These are phyloP conservation scores for Lactifluus piperatus DNA, from an alignment of 768 basidiomycete species.

Conservation along the genomic window DNA sequence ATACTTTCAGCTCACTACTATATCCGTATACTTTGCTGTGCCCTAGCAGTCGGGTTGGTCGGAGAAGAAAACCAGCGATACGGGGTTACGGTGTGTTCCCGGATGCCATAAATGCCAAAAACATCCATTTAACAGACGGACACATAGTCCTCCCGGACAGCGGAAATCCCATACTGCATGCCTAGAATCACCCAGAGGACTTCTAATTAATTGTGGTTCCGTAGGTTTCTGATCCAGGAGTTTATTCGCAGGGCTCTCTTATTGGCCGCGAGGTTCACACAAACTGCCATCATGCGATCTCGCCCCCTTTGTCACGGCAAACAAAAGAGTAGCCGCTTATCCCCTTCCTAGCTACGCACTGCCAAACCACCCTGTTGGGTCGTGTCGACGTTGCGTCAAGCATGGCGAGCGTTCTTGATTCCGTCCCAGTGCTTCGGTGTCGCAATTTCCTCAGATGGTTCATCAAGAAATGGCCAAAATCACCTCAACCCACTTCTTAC, in stretches of 20 bases:
- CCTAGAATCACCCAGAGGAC: not conserved
- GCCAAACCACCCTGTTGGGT: not conserved
- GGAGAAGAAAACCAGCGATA: not conserved
- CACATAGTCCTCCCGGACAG: not conserved
- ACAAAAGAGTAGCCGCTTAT: not conserved
- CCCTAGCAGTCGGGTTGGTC: not conserved
- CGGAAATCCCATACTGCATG: not conserved
- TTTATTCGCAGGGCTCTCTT: not conserved
- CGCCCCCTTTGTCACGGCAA: not conserved
- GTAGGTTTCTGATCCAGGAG: not conserved
- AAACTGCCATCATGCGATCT: not conserved
- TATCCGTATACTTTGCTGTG: not conserved
- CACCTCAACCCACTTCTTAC: not conserved
- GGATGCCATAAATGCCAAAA: not conserved
- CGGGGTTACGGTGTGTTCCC: not conserved
- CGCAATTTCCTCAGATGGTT: not conserved
- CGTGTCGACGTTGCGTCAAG: not conserved
- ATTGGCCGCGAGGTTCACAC: not conserved
- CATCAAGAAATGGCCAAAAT: constrained; percentile 1
- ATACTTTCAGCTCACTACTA: not conserved
- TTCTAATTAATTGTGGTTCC: not conserved
- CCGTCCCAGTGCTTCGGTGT: not conserved
- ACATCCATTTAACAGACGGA: not conserved
- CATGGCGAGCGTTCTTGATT: not conserved
- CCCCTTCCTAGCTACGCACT: not conserved